Percentiles rank a stretch among this genome's conserved stretches.
Evolutionary conservation across 768 basidiomycete genomes (phyloP).

Genomic region (Lactarius tabidus): DNA sequence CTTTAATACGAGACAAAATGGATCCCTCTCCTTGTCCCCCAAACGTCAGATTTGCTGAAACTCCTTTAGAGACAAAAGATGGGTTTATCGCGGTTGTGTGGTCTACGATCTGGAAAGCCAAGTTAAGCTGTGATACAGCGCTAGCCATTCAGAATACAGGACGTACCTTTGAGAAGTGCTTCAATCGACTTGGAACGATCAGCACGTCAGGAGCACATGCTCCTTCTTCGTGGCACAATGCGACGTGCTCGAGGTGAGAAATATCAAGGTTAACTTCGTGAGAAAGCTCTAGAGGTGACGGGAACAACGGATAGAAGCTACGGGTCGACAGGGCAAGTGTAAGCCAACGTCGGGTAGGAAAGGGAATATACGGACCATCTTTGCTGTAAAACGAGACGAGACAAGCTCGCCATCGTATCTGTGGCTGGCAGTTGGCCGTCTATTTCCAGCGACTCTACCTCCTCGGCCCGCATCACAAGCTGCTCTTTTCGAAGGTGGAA

Average conservation of each 20-base stretch:
- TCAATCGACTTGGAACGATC: slow-evolving; percentile 82
- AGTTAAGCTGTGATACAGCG: slow-evolving; percentile 32
- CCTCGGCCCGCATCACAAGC: slow-evolving; percentile 61
- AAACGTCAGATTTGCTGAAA: slow-evolving; percentile 44
- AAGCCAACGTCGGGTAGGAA: background rate
- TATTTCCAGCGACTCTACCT: slow-evolving; percentile 45
- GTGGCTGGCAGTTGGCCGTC: slow-evolving; percentile 41
- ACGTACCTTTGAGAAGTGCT: slow-evolving; percentile 83
- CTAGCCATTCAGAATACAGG: slow-evolving; percentile 43
- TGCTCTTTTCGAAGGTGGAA: slow-evolving; percentile 90
- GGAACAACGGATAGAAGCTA: slow-evolving; percentile 96
- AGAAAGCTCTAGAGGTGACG: slow-evolving; percentile 67
- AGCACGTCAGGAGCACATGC: slow-evolving; percentile 73
- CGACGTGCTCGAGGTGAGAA: slow-evolving; percentile 60
- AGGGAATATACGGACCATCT: slow-evolving; percentile 53
- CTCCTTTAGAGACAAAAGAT: slow-evolving; percentile 62
- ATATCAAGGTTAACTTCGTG: slow-evolving; percentile 88
- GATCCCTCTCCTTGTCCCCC: slow-evolving; percentile 14
- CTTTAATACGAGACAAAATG: slow-evolving; percentile 15
- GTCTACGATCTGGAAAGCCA: slow-evolving; percentile 60
- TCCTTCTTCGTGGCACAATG: slow-evolving; percentile 30
- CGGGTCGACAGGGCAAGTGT: slow-evolving; percentile 4
- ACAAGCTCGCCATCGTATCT: slow-evolving; percentile 78
- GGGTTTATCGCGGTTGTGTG: slow-evolving; percentile 82
- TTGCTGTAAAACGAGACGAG: slow-evolving; percentile 81